A percentile compares a stretch with the other conserved stretches of the same genome.
These are phyloP conservation scores for Beauveria medogensis DNA, from an alignment of 2,329 filamentous ascomycete species.

Conservation along the genomic window DNA sequence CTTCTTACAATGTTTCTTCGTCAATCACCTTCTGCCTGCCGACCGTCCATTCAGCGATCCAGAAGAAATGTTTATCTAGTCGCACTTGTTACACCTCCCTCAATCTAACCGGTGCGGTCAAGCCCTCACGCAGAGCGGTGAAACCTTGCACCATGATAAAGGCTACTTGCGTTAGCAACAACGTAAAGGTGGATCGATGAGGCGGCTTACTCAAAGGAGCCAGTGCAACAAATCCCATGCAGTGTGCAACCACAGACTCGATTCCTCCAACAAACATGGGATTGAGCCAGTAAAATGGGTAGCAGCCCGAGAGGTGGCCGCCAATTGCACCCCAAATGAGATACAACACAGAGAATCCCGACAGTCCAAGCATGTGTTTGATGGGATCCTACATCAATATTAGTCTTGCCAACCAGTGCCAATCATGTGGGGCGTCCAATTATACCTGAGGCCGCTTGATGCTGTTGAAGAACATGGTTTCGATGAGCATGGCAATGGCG, in stretches of 20 bases:
- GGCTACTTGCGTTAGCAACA: slow-evolving; percentile 23
- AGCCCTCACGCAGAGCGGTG: slow-evolving; percentile 38
- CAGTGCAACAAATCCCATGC: slow-evolving; percentile 35
- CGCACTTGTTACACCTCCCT: not conserved
- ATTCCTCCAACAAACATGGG: slow-evolving; percentile 33
- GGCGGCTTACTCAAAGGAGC: slow-evolving; percentile 36
- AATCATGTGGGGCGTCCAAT: not conserved
- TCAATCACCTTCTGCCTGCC: not conserved
- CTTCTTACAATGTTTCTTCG: not conserved
- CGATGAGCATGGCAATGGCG: slow-evolving; percentile 34
- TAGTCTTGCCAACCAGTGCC: slow-evolving; percentile 5
- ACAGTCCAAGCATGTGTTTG: slow-evolving; percentile 33
- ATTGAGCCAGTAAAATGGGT: slow-evolving; percentile 45
- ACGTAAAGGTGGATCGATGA: not conserved
- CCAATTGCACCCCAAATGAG: slow-evolving; percentile 43
- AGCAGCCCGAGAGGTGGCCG: slow-evolving; percentile 35
- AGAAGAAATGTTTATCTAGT: not conserved
- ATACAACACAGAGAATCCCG: slow-evolving; percentile 35
- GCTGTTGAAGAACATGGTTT: slow-evolving; percentile 43
- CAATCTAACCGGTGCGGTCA: slow-evolving; percentile 16
- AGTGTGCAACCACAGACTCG: slow-evolving; percentile 36
- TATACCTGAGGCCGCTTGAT: slow-evolving; percentile 43
- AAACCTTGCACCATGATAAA: slow-evolving; percentile 43
- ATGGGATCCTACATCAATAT: slow-evolving; percentile 31
- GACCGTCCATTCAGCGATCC: not conserved